Conservation (phyloP, 2,329 filamentous ascomycete genomes). For the Lachnellula arida region DNA sequence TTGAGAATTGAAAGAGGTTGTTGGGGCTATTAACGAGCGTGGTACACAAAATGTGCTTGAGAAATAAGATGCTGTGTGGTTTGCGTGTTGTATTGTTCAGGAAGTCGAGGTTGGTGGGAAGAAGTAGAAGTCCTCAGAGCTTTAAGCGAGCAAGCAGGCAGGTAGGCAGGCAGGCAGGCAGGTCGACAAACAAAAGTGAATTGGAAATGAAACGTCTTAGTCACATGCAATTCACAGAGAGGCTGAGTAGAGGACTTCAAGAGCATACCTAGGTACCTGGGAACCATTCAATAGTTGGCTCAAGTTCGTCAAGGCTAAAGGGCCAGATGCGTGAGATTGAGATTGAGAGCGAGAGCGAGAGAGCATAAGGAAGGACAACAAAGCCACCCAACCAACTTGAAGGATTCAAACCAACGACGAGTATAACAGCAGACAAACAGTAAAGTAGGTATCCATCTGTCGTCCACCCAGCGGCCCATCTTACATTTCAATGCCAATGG, state of each 20-base stretch:
- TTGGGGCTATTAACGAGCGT: background rate
- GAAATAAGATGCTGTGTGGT: background rate
- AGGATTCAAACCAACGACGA: background rate
- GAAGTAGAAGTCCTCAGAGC: background rate
- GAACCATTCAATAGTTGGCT: no score
- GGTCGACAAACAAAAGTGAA: background rate
- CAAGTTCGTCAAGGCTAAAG: background rate
- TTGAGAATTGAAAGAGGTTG: background rate
- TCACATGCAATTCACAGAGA: background rate
- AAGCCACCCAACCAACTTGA: background rate
- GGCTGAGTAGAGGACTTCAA: no score
- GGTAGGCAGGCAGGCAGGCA: background rate
- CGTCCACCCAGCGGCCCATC: no score
- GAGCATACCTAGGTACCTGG: no score
- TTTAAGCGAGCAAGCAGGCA: background rate
- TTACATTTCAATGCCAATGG: no score
- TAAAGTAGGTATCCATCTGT: no score
- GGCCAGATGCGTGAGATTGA: background rate
- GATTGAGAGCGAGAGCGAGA: background rate
- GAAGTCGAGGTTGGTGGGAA: background rate
- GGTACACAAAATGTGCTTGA: background rate
- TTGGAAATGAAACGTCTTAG: background rate
- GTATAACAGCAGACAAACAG: background rate
- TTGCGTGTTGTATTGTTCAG: background rate
- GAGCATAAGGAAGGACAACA: background rate